Evolutionary conservation across 1,284 basidiomycete genomes (phyloP).

Genomic region (Singerocomus inundabilis): DNA sequence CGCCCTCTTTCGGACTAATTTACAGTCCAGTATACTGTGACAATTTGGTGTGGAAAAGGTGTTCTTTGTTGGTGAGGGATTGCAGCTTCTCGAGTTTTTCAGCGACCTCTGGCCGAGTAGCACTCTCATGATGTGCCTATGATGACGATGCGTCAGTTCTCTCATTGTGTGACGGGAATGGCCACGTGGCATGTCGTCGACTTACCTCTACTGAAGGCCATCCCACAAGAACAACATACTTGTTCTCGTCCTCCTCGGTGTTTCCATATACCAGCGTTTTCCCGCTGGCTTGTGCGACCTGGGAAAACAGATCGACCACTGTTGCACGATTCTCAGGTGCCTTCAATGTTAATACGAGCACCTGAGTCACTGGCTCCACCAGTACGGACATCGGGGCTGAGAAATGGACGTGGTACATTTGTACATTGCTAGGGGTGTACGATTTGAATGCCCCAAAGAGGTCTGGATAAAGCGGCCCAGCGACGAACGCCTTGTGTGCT

Average conservation of each 20-base stretch:
- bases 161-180: background rate
- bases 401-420: slow-evolving; percentile 29
- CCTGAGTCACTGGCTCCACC: slow-evolving; percentile 19
- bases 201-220: slow-evolving; percentile 27
- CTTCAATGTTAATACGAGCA: slow-evolving; percentile 24
- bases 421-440: background rate
- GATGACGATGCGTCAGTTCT: background rate
- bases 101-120: slow-evolving; percentile 7
- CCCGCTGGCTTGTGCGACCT: slow-evolving; percentile 11
- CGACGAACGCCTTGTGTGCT: slow-evolving; percentile 15
- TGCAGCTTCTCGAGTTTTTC: slow-evolving; percentile 1
- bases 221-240: slow-evolving; percentile 19
- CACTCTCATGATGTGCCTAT: slow-evolving; percentile 11
- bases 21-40: slow-evolving; percentile 1
- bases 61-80: slow-evolving; percentile 12
- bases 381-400: slow-evolving; percentile 13
- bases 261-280: slow-evolving; percentile 22
- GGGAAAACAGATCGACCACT: slow-evolving; percentile 13
- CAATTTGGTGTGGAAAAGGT: slow-evolving; percentile 10
- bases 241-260: slow-evolving; percentile 25
- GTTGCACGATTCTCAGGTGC: slow-evolving; percentile 19
- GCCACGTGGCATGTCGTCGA: background rate
- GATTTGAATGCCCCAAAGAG: slow-evolving; percentile 10
- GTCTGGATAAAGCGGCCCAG: slow-evolving; percentile 2
- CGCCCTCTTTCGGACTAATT: too few relatives aligned